Conservation (phyloP, 148 eudicot species). For the Rhododendron vialii region DNA sequence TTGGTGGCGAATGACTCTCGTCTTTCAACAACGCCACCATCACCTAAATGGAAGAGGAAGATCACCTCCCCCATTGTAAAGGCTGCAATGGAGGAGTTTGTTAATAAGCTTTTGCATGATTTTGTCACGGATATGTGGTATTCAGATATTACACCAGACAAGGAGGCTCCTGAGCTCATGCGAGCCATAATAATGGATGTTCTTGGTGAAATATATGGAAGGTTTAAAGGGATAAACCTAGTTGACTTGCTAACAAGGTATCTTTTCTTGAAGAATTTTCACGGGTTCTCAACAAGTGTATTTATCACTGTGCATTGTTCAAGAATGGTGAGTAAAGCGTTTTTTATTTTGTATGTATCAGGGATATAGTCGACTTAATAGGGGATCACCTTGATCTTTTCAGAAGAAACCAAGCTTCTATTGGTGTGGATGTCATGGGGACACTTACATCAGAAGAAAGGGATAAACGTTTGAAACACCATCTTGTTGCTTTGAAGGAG, state of each 20-base stretch:
- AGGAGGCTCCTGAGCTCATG: conserved; percentile 84
- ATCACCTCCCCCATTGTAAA: conserved; percentile 77
- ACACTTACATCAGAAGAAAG: conserved; percentile 93
- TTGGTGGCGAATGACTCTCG: conserved; percentile 68
- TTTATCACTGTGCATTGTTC: background rate
- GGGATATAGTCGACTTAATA: conserved; percentile 82
- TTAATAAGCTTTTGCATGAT: conserved; percentile 70
- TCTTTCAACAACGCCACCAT: conserved; percentile 50
- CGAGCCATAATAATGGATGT: conserved; percentile 72
- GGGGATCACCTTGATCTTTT: conserved; percentile 87
- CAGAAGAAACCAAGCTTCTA: conserved; percentile 82
- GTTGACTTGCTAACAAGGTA: conserved; percentile 95
- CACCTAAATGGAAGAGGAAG: conserved; percentile 79
- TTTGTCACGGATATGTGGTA: conserved; percentile 93
- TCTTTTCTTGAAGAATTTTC: background rate
- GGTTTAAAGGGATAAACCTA: conserved; percentile 82
- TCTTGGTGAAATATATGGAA: conserved; percentile 82
- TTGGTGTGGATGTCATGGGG: conserved; percentile 91
- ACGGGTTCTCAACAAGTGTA: background rate
- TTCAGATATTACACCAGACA: conserved; percentile 86
- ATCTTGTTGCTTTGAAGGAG: conserved; percentile 79
- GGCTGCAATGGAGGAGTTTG: conserved; percentile 81
- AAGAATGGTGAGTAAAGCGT: conserved; percentile 12
- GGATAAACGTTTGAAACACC: conserved; percentile 90
- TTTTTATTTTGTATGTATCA: conserved; percentile 29